Base-by-base conservation (phyloP, 495 filamentous ascomycete genomes). In the Penicillium verhagenii region DNA sequence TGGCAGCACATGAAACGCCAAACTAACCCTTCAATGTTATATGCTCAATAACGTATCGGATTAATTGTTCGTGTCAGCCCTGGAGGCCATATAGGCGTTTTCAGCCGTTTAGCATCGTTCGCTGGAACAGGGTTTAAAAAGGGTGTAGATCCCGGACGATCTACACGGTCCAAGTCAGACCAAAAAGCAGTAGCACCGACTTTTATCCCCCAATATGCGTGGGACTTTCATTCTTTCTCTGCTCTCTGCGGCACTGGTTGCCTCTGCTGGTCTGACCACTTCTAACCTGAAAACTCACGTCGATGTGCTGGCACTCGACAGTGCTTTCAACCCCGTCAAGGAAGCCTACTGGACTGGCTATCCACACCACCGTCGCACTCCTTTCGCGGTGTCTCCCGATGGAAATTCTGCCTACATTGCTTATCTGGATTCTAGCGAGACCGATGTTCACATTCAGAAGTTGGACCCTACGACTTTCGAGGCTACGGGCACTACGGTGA, bases 291-390 rank as follows among this genome's bases (percentile, higher is more conserved):
- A 71, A 51, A 78, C 71, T 37, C 63, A 72, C 38, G 68, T 72
- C 47, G 69, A 78, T 60, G 68, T 69, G 52, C 65, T 82, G 52
- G 62, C 66, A 48, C 65, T 80, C 18, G 60, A 65, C 45, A 63
- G 57, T 33, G 51, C 64, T 18, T 81, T 81, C 57, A 72, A 79
- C 52, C 79, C 79, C 10, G 70, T 82, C 25, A 74, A 77, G 57
- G 68, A 65, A 0, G 70, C 75, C 19, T 82, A 82, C 69, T 82
- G 79, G 79, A 80, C 79, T 31, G 70, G 69, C 3, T 73, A 75
- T 43, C 77, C 76, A 43, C 80, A 83, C 50, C 79, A 81, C 55
- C 74, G 77, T 16, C 72, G 79, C 13, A 80, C 80, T 18, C 79
- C 80, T 6, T 82, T 83, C 45, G 70, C 78, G 13, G 61, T 74